Conservation (phyloP, 106 monocot species). For the Alisma plantagoaquatica region DNA sequence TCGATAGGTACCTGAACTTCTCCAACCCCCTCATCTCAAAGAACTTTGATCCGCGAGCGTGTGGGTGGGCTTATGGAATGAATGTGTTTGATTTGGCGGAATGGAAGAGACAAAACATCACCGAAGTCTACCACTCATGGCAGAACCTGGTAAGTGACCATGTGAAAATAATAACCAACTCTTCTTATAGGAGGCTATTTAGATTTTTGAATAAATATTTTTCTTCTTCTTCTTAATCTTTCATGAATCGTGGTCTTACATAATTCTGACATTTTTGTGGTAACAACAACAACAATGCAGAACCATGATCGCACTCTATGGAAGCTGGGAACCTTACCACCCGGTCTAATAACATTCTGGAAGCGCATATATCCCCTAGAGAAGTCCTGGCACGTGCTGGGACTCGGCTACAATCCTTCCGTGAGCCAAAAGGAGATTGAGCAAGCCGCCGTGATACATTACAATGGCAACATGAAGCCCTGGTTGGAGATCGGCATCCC, state of each 20-base stretch:
- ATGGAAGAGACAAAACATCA: conserved; percentile 68
- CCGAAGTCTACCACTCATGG: conserved; percentile 64
- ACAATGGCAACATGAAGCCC: conserved; percentile 82
- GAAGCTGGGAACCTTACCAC: conserved; percentile 73
- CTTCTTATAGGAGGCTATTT: not conserved
- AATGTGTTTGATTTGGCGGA: conserved; percentile 70
- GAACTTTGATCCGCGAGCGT: conserved; percentile 69
- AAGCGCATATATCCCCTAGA: conserved; percentile 42
- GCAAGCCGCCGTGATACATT: conserved; percentile 62
- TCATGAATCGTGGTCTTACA: not conserved
- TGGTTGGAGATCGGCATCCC: conserved; percentile 76
- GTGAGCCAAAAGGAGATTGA: conserved; percentile 34
- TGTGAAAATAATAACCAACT: no score
- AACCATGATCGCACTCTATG: conserved; percentile 51
- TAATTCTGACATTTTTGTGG: not conserved
- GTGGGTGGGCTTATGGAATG: conserved; percentile 88
- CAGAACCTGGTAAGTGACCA: conserved; percentile 65
- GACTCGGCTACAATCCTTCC: conserved; percentile 59
- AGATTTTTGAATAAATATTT: no score
- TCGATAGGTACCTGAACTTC: conserved; percentile 67
- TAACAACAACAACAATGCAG: conserved; percentile 16
- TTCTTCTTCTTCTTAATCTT: not conserved
- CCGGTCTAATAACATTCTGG: conserved; percentile 69
- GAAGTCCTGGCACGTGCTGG: conserved; percentile 56
- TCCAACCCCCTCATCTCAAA: conserved; percentile 60